Evolutionary conservation across 2,329 filamentous ascomycete species (phyloP).

Genomic region (Pseudogymnoascus sp.): DNA sequence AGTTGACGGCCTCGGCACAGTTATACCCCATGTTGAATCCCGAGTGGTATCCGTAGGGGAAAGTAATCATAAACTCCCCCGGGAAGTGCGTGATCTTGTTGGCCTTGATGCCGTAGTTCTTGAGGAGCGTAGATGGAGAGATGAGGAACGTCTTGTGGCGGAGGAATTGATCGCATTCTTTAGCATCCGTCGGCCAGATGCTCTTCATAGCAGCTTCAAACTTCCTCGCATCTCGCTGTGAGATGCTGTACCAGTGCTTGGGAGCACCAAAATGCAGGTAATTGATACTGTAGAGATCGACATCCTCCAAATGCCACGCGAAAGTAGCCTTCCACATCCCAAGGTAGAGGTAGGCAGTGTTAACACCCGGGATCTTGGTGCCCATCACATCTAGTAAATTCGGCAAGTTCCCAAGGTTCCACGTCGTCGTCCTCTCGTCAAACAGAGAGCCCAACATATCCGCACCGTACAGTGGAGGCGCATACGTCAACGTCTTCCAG

Average conservation of each 20-base stretch:
- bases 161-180: slow-evolving; percentile 91
- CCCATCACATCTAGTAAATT: slow-evolving; percentile 91
- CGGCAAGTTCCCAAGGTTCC: slow-evolving; percentile 92
- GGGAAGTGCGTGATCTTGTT: slow-evolving; percentile 94
- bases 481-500: slow-evolving; percentile 96
- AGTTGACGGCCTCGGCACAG: slow-evolving; percentile 97
- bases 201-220: slow-evolving; percentile 95
- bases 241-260: slow-evolving; percentile 99
- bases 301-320: slow-evolving; percentile 97
- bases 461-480: slow-evolving; percentile 87
- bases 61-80: slow-evolving; percentile 96
- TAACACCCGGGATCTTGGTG: slow-evolving; percentile 93
- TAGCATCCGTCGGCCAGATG: slow-evolving; percentile 91
- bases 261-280: slow-evolving; percentile 98
- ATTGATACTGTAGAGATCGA: slow-evolving; percentile 99
- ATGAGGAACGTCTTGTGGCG: slow-evolving; percentile 97
- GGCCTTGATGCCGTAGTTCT: slow-evolving; percentile 89
- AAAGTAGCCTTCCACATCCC: slow-evolving; percentile 99
- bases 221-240: slow-evolving; percentile 82
- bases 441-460: slow-evolving; percentile 96
- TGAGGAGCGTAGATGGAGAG: slow-evolving; percentile 78
- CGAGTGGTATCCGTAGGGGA: slow-evolving; percentile 96
- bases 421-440: slow-evolving; percentile 71
- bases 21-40: slow-evolving; percentile 98
- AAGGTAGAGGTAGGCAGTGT: slow-evolving; percentile 93